phyloP scores from a whole-genome alignment of 2,329 filamentous ascomycete species.

The Escovopsis weberi region DNA sequence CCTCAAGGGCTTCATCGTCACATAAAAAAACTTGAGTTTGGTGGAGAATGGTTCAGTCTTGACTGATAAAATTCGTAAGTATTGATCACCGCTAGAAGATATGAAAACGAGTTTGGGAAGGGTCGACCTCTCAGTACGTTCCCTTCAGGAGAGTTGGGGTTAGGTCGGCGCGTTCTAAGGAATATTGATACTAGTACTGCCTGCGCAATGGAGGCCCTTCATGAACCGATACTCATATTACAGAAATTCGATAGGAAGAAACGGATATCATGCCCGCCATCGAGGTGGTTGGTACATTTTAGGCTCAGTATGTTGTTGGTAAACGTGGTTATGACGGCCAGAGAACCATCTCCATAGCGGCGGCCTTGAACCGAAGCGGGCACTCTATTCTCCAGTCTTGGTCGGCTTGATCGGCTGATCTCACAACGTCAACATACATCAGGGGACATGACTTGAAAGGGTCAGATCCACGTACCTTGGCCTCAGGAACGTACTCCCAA shows the following conservation, averaged over 20 bases:
- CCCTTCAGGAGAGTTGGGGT: too few species aligned
- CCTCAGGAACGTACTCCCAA: constrained; percentile 34
- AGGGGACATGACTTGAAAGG: constrained; percentile 1
- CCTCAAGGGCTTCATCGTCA: too few species aligned
- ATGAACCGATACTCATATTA: background rate
- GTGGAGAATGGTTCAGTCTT: too few species aligned
- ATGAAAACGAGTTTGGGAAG: too few species aligned
- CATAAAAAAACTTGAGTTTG: too few species aligned
- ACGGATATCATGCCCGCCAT: background rate
- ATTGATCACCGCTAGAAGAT: too few species aligned
- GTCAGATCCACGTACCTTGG: constrained; percentile 16
- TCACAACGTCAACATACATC: background rate
- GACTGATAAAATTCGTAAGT: too few species aligned
- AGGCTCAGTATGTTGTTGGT: background rate
- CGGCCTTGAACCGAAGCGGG: constrained; percentile 13
- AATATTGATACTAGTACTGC: too few species aligned
- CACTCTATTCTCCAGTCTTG: constrained; percentile 28
- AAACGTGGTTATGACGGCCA: constrained; percentile 2
- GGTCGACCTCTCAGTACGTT: too few species aligned
- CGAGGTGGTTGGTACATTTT: background rate
- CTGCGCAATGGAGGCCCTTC: too few species aligned
- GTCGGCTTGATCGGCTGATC: constrained; percentile 25
- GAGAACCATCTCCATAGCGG: constrained; percentile 20
- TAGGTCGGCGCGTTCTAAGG: too few species aligned
- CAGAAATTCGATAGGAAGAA: too few species aligned